phyloP scores from a whole-genome alignment of 805 yeast species.

The Candida palmyrensis region DNA sequence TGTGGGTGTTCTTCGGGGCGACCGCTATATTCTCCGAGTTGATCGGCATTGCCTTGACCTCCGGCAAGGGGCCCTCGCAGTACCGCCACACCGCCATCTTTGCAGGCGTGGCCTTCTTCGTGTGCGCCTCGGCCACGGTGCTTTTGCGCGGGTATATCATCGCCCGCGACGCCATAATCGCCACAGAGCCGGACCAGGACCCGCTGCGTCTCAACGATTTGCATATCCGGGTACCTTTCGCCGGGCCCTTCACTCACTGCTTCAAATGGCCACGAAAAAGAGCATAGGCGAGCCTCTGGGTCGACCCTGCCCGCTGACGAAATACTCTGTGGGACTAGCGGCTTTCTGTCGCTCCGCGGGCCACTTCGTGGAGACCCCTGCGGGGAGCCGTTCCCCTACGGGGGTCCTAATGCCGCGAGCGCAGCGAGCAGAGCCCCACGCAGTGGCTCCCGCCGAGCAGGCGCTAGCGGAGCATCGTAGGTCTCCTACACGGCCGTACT shows the following conservation, averaged over 20 bases:
- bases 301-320: no score
- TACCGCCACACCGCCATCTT: conserved; percentile 53
- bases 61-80: conserved; percentile 32
- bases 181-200: neutral
- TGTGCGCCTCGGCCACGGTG: conserved; percentile 37
- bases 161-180: conserved; percentile 46
- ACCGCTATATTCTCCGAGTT: conserved; percentile 56
- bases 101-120: conserved; percentile 52
- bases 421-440: no score
- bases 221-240: conserved; percentile 1
- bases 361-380: no score
- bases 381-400: no score
- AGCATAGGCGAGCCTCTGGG: no score
- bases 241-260: conserved; percentile 1
- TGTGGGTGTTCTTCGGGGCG: conserved; percentile 49
- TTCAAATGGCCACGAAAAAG: conserved; percentile 1
- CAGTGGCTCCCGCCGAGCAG: conserved; percentile 1
- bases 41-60: conserved; percentile 50
- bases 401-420: no score
- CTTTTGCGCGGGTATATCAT: conserved; percentile 52
- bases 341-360: no score
- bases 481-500: no score
- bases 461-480: no score
- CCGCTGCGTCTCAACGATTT: neutral
- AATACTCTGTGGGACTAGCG: no score